Evolutionary conservation across 2,329 filamentous ascomycete genomes (phyloP).

Genomic region (Dactylellina drechsleri): DNA sequence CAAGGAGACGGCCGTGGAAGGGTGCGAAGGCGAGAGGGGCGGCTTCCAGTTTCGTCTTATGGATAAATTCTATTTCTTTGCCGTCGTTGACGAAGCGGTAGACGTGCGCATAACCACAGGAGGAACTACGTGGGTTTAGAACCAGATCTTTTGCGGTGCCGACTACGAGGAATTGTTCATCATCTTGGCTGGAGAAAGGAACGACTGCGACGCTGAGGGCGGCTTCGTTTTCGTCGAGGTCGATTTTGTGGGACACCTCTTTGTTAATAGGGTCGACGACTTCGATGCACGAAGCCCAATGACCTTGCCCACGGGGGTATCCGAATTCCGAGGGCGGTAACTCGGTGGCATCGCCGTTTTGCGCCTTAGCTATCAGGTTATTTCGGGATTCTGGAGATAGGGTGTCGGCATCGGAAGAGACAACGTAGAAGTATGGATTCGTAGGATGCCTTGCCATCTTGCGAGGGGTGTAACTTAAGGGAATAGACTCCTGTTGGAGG

Average conservation of each 20-base stretch:
- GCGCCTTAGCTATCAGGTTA: constrained; percentile 78
- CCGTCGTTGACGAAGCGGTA: constrained; percentile 90
- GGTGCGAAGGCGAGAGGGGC: constrained; percentile 88
- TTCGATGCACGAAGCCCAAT: constrained; percentile 96
- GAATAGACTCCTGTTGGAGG: constrained; percentile 84
- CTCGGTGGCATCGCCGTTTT: constrained; percentile 76
- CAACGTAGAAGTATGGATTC: constrained; percentile 88
- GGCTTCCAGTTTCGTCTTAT: constrained; percentile 92
- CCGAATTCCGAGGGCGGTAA: constrained; percentile 86
- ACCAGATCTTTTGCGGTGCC: constrained; percentile 92
- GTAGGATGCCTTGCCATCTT: constrained; percentile 88
- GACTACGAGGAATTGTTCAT: constrained; percentile 90
- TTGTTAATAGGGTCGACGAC: constrained; percentile 87
- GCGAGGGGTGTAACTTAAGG: constrained; percentile 88
- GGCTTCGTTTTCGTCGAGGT: constrained; percentile 89
- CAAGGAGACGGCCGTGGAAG: constrained; percentile 89
- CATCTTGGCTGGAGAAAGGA: constrained; percentile 85
- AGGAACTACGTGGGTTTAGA: constrained; percentile 78
- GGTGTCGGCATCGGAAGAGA: constrained; percentile 92
- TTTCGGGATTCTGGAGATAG: constrained; percentile 80
- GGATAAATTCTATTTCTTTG: constrained; percentile 89
- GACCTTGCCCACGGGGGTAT: constrained; percentile 80
- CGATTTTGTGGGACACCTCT: constrained; percentile 77
- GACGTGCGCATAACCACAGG: constrained; percentile 86
- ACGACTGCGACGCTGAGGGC: constrained; percentile 87